phyloP scores from a whole-genome alignment of 2,329 filamentous ascomycete species.

The Septoria linicola region DNA sequence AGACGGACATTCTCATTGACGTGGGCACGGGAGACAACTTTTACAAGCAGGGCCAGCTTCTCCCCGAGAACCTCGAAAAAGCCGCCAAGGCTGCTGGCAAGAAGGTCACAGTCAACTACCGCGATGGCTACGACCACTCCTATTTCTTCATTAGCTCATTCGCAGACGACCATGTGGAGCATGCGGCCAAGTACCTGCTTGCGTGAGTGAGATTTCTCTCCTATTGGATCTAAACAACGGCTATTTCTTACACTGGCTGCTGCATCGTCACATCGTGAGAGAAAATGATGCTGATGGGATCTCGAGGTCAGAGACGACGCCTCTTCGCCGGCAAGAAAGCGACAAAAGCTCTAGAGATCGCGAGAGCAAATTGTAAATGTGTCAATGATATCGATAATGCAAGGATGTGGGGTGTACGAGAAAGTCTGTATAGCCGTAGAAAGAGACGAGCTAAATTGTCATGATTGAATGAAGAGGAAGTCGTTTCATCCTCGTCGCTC shows the following conservation, averaged over 20 bases:
- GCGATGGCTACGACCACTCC: slow-evolving; percentile 91
- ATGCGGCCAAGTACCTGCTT: slow-evolving; percentile 79
- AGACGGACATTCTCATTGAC: slow-evolving; percentile 79
- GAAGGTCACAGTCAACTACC: slow-evolving; percentile 77
- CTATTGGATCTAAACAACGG: neutral
- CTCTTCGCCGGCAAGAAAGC: slow-evolving; percentile 8
- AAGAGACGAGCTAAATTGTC: too few relatives aligned
- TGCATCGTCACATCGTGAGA: too few relatives aligned
- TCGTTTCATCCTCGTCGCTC: too few relatives aligned
- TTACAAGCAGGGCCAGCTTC: slow-evolving; percentile 87
- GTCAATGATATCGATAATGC: neutral
- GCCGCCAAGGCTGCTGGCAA: slow-evolving; percentile 74
- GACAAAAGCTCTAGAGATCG: slow-evolving; percentile 16
- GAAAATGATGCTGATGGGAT: slow-evolving; percentile 18
- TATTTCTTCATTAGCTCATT: slow-evolving; percentile 97
- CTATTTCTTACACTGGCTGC: too few relatives aligned
- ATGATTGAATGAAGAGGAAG: too few relatives aligned
- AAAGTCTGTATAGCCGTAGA: too few relatives aligned
- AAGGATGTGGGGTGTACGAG: slow-evolving; percentile 6
- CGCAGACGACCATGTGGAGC: slow-evolving; percentile 83
- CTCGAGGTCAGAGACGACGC: slow-evolving; percentile 7
- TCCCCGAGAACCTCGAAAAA: slow-evolving; percentile 87
- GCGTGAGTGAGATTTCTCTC: slow-evolving; percentile 22
- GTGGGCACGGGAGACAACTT: slow-evolving; percentile 95
- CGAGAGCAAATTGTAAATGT: slow-evolving; percentile 10